These are phyloP conservation scores for Mycena belliarum DNA, from an alignment of 768 basidiomycete genomes.

Conservation along the genomic window DNA sequence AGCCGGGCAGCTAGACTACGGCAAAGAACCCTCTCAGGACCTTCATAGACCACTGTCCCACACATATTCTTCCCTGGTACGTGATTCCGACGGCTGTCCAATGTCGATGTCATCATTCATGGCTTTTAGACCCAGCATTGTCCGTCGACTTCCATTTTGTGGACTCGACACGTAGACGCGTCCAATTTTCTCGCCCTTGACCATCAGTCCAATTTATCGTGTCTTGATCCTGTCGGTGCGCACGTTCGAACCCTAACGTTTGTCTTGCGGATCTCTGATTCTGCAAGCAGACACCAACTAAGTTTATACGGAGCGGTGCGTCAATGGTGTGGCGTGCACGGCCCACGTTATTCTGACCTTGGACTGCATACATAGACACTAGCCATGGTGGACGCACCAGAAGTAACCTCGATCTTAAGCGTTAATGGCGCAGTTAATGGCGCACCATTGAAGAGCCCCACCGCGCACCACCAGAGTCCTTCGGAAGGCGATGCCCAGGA, in stretches of 20 bases:
- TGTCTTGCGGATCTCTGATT: background rate
- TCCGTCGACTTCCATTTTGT: background rate
- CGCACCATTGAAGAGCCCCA: background rate
- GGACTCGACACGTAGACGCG: background rate
- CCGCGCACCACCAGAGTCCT: conserved; percentile 9
- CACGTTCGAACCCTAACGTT: background rate
- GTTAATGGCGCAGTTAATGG: conserved; percentile 15
- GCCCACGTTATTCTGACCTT: background rate
- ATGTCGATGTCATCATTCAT: conserved; percentile 2
- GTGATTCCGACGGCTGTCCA: background rate
- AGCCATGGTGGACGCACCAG: conserved; percentile 12
- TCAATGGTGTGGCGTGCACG: background rate
- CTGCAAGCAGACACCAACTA: background rate
- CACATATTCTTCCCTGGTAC: background rate
- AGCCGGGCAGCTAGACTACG: background rate
- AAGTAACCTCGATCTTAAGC: conserved; percentile 8
- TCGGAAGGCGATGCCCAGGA: conserved; percentile 70
- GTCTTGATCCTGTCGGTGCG: conserved; percentile 3
- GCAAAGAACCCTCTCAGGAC: background rate
- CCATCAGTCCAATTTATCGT: background rate
- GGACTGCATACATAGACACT: conserved; percentile 1
- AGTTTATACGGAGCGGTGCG: conserved; percentile 1
- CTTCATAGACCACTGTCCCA: background rate
- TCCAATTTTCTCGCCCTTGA: background rate
- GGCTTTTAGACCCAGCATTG: background rate